These are phyloP conservation scores for Neonothopanus nambi DNA, from an alignment of 1,284 basidiomycete species.

Conservation along the genomic window DNA sequence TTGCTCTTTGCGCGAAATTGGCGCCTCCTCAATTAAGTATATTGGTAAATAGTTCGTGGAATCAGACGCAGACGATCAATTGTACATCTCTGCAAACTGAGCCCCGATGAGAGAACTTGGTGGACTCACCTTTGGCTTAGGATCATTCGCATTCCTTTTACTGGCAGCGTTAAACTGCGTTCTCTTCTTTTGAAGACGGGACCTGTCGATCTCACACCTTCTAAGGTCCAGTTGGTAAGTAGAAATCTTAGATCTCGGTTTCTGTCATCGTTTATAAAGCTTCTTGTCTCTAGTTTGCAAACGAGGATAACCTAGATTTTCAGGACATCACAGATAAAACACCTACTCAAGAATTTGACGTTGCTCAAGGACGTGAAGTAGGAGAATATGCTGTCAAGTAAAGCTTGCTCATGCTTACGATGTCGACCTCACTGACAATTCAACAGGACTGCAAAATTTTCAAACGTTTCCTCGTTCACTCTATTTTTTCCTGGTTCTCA, in stretches of 20 bases:
- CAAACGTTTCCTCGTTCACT: slow-evolving; percentile 69
- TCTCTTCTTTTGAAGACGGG: slow-evolving; percentile 75
- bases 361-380: slow-evolving; percentile 68
- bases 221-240: slow-evolving; percentile 64
- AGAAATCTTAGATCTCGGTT: neutral
- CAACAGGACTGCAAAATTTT: slow-evolving; percentile 72
- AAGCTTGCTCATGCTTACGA: slow-evolving; percentile 16
- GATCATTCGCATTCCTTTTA: slow-evolving; percentile 80
- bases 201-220: slow-evolving; percentile 69
- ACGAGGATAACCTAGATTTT: slow-evolving; percentile 74
- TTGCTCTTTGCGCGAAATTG: slow-evolving; percentile 8
- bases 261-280: slow-evolving; percentile 2
- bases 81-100: slow-evolving; percentile 47
- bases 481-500: slow-evolving; percentile 74
- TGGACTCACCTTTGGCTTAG: slow-evolving; percentile 34
- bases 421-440: slow-evolving; percentile 1
- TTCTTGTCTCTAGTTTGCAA: slow-evolving; percentile 56
- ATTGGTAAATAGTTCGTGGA: slow-evolving; percentile 59
- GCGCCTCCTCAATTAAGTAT: neutral
- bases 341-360: slow-evolving; percentile 67
- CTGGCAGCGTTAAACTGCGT: slow-evolving; percentile 74
- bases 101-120: neutral
- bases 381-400: slow-evolving; percentile 77
- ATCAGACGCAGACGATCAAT: slow-evolving; percentile 82
- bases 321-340: slow-evolving; percentile 60